phyloP scores from a whole-genome alignment of 163 green algal genomes.

The Prototheca stagnorum region DNA sequence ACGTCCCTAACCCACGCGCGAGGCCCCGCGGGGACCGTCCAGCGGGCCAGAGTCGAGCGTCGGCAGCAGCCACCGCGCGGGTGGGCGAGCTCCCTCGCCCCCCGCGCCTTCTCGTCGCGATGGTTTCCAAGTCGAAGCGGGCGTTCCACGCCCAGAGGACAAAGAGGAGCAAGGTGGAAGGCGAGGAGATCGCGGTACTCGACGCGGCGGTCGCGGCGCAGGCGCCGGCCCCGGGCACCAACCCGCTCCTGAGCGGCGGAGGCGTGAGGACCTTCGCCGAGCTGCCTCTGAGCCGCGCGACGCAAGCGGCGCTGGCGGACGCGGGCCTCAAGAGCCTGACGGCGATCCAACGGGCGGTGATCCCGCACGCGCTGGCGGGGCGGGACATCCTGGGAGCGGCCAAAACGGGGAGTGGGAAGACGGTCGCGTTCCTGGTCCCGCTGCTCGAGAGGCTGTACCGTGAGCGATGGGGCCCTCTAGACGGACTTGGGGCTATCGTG shows the following conservation, averaged over 20 bases:
- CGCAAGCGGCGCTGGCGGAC: constrained; percentile 42
- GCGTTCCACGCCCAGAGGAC: neutral
- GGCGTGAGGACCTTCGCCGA: constrained; percentile 53
- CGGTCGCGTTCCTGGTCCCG: constrained; percentile 86
- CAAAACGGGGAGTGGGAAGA: constrained; percentile 96
- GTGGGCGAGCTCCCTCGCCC: no score
- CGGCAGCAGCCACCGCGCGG: no score
- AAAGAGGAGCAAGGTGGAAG: constrained; percentile 22
- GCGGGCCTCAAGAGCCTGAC: constrained; percentile 66
- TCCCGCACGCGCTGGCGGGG: constrained; percentile 83
- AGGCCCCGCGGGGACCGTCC: no score
- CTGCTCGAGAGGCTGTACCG: constrained; percentile 82
- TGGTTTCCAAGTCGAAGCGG: no score
- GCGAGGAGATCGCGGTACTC: constrained; percentile 30
- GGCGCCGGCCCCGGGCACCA: constrained; percentile 27
- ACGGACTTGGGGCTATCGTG: constrained; percentile 84
- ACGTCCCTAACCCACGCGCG: no score
- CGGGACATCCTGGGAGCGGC: constrained; percentile 88
- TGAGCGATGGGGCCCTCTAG: constrained; percentile 53
- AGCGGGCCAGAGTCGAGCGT: no score
- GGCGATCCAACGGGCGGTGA: constrained; percentile 77
- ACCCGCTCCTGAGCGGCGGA: constrained; percentile 21
- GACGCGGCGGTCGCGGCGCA: constrained; percentile 18
- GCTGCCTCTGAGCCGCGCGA: constrained; percentile 54
- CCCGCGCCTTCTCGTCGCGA: no score